Evolutionary conservation across 75 land plant species (phyloP).

Genomic region (Pseudotsuga menziesii): DNA sequence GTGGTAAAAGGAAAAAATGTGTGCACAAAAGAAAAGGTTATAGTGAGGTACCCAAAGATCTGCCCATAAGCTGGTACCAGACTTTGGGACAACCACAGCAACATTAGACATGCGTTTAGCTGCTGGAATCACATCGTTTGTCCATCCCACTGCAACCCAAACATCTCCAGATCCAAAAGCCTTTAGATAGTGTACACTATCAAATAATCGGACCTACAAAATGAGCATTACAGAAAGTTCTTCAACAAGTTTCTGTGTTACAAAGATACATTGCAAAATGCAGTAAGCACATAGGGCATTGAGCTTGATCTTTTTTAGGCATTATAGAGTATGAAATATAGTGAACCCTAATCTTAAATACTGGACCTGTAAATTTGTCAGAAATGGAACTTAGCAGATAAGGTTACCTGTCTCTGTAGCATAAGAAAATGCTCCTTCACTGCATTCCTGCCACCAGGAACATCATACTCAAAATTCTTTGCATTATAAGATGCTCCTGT

Average conservation of each 20-base stretch:
- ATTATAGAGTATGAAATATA: neutral
- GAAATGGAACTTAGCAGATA: no score
- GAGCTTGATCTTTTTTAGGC: neutral
- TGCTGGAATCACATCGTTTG: conserved; percentile 82
- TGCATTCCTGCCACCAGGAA: conserved; percentile 67
- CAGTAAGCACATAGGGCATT: neutral
- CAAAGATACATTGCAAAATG: conserved; percentile 5
- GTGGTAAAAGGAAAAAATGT: neutral
- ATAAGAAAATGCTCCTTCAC: conserved; percentile 34
- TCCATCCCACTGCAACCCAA: conserved; percentile 99
- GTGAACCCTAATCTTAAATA: no score
- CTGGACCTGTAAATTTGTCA: no score
- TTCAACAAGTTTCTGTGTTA: neutral
- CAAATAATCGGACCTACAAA: conserved; percentile 86
- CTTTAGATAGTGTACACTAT: conserved; percentile 74
- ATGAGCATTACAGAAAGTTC: neutral
- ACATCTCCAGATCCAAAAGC: conserved; percentile 85
- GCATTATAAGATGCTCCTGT: conserved; percentile 88
- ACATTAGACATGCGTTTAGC: conserved; percentile 83
- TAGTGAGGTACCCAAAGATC: conserved; percentile 74
- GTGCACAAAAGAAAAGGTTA: conserved; percentile 3
- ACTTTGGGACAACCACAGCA: conserved; percentile 80
- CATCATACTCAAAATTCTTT: conserved; percentile 49
- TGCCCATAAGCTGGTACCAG: conserved; percentile 95
- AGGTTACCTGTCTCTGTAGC: conserved; percentile 66